Base-by-base conservation (phyloP, 106 monocot species). In the Phalaenopsis equestris region DNA sequence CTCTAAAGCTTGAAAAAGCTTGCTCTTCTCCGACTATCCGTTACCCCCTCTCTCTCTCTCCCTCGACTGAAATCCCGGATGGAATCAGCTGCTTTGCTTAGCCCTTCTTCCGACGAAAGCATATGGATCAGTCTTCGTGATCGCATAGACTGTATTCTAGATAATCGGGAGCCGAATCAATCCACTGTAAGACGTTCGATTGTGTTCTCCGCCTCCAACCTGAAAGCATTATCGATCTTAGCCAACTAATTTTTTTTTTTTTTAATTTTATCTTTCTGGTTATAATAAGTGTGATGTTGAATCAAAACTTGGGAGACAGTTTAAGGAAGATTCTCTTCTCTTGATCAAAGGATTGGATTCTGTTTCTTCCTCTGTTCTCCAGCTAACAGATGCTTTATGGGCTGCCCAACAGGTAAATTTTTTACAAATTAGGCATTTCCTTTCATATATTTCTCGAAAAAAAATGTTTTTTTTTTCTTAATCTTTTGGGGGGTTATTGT, bases 291-390 rank as follows among this genome's bases (percentile, higher is more conserved):
- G 83, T 11, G 78, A 9, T 30, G 80, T 24, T n/a, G 84, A 88
- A 75, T 89, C 89, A 37, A 84, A 85, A 46, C 23, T 39, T 15
- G 86, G 87, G 70, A 93, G 94, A 83, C 58, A 87, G 49, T 52
- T 86, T 18, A 87, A 85, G 70, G 93, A 94, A n/a, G 92, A 93
- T 56, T 88, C 98, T 1, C 8, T 87, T 77, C 92, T 99, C 65
- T 88, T 99, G 56, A 78, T 95, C 47, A 85, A 88, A 68, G 98
- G 98, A 5, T 85, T 99, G 61, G 94, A 99, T 58, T 99, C 98
- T 1, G 94, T 93, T 21, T 86, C 89, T 47, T 84, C 98, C 2
- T 94, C 98, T 14, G 84, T 99, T 36, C 87, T 91, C 5, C 92
- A 90, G 78, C 94, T 99, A 46, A 91, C 89, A 0, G 79, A 86